These are phyloP conservation scores for Taphrina sp. DNA, from an alignment of 1,139 yeast species.

Conservation along the genomic window DNA sequence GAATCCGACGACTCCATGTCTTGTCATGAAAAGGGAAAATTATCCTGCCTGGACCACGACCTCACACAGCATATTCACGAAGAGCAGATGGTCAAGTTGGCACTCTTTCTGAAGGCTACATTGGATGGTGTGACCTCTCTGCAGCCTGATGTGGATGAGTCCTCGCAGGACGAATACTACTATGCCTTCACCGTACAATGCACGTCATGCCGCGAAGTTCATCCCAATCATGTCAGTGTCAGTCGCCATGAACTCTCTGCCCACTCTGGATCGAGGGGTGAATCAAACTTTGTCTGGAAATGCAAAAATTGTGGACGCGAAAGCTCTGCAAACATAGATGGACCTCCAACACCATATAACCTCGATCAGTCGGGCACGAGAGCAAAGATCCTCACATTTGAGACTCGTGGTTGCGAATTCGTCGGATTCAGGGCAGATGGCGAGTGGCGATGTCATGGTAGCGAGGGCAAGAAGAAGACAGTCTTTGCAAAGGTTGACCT, in stretches of 20 bases:
- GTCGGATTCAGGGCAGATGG: constrained; percentile 65
- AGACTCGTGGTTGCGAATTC: constrained; percentile 80
- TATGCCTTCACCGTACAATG: constrained; percentile 48
- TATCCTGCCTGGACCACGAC: no score
- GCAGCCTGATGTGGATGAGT: constrained; percentile 61
- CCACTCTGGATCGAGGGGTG: constrained; percentile 72
- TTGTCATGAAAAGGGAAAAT: no score
- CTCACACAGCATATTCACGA: no score
- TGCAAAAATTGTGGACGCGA: constrained; percentile 66
- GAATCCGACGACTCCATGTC: no score
- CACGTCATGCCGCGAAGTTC: constrained; percentile 73
- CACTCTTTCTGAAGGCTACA: constrained; percentile 59
- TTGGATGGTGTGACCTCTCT: constrained; percentile 63
- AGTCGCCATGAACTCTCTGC: constrained; percentile 48
- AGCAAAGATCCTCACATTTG: constrained; percentile 60
- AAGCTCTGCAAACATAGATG: constrained; percentile 46
- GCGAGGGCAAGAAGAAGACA: constrained; percentile 46
- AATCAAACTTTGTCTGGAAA: constrained; percentile 76
- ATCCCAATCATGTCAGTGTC: constrained; percentile 70
- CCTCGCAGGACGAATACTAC: constrained; percentile 37
- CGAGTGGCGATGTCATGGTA: constrained; percentile 58
- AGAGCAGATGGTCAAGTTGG: constrained; percentile 39
- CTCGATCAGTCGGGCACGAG: constrained; percentile 18
- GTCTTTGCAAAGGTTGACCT: constrained; percentile 64
- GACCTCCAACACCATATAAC: constrained; percentile 40